Evolutionary conservation across 1,139 yeast species (phyloP).

Genomic region (Lodderomyces pseudojiufengensis): DNA sequence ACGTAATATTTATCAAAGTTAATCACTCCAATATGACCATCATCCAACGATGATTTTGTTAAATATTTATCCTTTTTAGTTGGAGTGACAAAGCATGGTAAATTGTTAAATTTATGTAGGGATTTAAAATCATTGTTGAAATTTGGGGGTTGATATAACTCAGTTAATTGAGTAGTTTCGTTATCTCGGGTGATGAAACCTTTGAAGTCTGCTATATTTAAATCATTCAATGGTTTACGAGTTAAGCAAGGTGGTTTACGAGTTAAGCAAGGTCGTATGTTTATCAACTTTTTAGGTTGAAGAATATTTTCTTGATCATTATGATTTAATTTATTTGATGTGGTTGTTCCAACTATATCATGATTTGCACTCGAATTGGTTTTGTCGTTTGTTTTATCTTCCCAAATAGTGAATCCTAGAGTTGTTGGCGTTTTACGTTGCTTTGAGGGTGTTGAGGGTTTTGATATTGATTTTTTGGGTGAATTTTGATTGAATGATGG

Average conservation of each 20-base stretch:
- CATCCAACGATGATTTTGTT: constrained; percentile 17
- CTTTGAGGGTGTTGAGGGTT: constrained; percentile 14
- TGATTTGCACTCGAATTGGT: too few species aligned
- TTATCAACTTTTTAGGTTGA: constrained; percentile 32
- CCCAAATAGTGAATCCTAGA: constrained; percentile 35
- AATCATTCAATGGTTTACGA: constrained; percentile 33
- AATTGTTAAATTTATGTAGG: constrained; percentile 29
- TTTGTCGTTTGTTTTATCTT: constrained; percentile 24
- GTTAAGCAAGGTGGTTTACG: constrained; percentile 5
- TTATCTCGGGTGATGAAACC: constrained; percentile 25
- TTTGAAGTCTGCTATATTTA: constrained; percentile 31
- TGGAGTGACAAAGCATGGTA: constrained; percentile 37
- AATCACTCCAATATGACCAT: constrained; percentile 1
- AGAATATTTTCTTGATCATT: constrained; percentile 45
- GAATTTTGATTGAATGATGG: not conserved
- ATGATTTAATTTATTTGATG: constrained; percentile 24
- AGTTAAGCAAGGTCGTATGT: constrained; percentile 10
- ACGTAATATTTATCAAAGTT: constrained; percentile 17
- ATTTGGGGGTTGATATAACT: constrained; percentile 32
- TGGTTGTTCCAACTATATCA: constrained; percentile 12
- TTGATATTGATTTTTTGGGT: not conserved
- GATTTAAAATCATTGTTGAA: constrained; percentile 33
- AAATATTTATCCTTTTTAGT: constrained; percentile 27
- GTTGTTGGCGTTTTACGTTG: constrained; percentile 7
- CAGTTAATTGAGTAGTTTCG: constrained; percentile 21